Evolutionary conservation across 1,139 yeast species (phyloP), one percentile per base, ranked within the genome.

Genomic region (Geotrichum candidum): DNA sequence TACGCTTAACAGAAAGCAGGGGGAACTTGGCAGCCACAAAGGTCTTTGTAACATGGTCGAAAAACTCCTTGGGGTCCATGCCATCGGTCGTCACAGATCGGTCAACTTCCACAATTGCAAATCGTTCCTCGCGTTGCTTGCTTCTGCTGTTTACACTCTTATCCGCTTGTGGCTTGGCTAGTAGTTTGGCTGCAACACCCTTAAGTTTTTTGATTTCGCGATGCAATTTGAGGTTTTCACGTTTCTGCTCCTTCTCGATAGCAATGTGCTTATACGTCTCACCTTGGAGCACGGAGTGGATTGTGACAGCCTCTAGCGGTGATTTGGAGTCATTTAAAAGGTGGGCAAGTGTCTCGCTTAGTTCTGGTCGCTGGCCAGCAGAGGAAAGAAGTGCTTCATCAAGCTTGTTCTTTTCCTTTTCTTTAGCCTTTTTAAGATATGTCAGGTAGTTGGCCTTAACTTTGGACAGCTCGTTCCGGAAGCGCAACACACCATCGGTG

Each of bases 101-200:
- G 31, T 53, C 23, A 9, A 53, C 25, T 53, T 53, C 55, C n/a
- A 58, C 15, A n/a, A 58, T 53, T 13, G 60, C 60, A 56, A 58
- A 53, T 3, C 53, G 53, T 27, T 51, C 54, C 46, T 58, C 60
- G 1, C 60, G 53, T 11, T 27, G 48, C 25, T 58, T 58, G 33
- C 60, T 58, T 33, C 60, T 48, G 13, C 45, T 53, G 48, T 58
- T 56, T 31, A 7, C 22, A 29, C 60, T 58, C 27, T 41, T 22
- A 27, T 25, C 45, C 6, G 53, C 25, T 13, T 56, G 57, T 13
- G 25, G 27, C 13, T 35, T 33, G 46, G 53, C 23, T 2, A 58
- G 18, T 22, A 50, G 25, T 33, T 58, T 58, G n/a, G 33, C 51
- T 7, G 38, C 53, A 38, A n/a, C 25, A 13, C 18, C 11, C 15